phyloP scores from a whole-genome alignment of 1,284 basidiomycete genomes.

The Ganoderma resinaceum region DNA sequence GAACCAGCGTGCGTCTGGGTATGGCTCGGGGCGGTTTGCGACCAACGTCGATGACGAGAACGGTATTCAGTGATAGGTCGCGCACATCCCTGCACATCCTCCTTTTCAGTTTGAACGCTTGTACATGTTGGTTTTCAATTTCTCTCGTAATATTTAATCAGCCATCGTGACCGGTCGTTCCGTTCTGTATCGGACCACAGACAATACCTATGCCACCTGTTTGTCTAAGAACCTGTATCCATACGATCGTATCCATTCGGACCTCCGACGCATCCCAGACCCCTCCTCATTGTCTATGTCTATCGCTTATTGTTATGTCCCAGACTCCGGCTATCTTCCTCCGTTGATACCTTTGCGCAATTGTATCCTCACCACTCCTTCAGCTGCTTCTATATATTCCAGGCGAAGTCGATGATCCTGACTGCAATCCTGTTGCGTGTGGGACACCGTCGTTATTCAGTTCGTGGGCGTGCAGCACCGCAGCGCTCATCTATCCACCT shows the following conservation, averaged over 20 bases:
- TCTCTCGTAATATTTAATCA: neutral
- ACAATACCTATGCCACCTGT: neutral
- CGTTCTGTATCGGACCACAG: neutral
- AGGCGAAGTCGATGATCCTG: neutral
- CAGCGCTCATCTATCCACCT: neutral
- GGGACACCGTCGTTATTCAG: neutral
- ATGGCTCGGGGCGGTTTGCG: constrained; percentile 24
- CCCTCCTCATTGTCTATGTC: neutral
- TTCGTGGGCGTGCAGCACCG: neutral
- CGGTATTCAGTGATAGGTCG: constrained; percentile 14
- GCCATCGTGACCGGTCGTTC: neutral
- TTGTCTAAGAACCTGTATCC: neutral
- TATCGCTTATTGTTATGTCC: neutral
- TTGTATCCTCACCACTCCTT: neutral
- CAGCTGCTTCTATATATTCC: neutral
- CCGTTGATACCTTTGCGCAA: neutral
- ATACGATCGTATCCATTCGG: constrained; percentile 15
- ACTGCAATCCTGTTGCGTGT: neutral
- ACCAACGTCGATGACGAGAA: constrained; percentile 21
- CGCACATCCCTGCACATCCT: too few species aligned
- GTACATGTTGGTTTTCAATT: neutral
- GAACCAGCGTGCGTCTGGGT: constrained; percentile 18
- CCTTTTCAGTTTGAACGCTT: too few species aligned
- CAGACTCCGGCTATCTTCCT: neutral
- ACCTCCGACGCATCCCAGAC: neutral